phyloP scores from a whole-genome alignment of 805 yeast species.

The Candida jianshihensis region DNA sequence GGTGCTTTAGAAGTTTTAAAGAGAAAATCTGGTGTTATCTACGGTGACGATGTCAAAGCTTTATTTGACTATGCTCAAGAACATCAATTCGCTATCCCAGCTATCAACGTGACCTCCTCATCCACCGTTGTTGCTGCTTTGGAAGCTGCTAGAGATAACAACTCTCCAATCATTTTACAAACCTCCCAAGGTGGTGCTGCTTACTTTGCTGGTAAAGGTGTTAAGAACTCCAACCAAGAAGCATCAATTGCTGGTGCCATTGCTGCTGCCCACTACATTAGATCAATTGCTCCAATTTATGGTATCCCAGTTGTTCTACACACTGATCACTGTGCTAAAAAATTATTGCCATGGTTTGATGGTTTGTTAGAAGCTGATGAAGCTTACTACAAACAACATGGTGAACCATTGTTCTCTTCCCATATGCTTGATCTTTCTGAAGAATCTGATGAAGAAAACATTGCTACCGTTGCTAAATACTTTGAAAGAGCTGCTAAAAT shows the following conservation, averaged over 20 bases:
- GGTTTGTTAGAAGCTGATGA: slow-evolving; percentile 98
- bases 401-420: slow-evolving; percentile 95
- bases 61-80: slow-evolving; percentile 90
- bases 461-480: slow-evolving; percentile 88
- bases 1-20: slow-evolving; percentile 68
- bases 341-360: slow-evolving; percentile 96
- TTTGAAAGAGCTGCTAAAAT: slow-evolving; percentile 89
- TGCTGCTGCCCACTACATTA: slow-evolving; percentile 97
- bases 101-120: slow-evolving; percentile 96
- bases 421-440: slow-evolving; percentile 98
- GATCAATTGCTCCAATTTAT: slow-evolving; percentile 93
- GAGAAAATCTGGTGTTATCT: slow-evolving; percentile 96
- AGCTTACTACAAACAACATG: slow-evolving; percentile 77
- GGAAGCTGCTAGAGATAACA: slow-evolving; percentile 93
- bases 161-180: slow-evolving; percentile 94
- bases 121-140: slow-evolving; percentile 95
- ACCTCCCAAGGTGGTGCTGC: slow-evolving; percentile 99
- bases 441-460: slow-evolving; percentile 94
- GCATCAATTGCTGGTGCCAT: slow-evolving; percentile 93
- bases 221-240: slow-evolving; percentile 83
- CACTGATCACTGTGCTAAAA: slow-evolving; percentile 98
- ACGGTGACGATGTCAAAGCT: slow-evolving; percentile 87
- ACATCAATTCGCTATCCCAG: slow-evolving; percentile 94
- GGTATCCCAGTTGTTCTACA: slow-evolving; percentile 96
- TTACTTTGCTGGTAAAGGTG: slow-evolving; percentile 99